Base-by-base conservation (phyloP, 1,284 basidiomycete species). In the Nidula niveotomentosa region DNA sequence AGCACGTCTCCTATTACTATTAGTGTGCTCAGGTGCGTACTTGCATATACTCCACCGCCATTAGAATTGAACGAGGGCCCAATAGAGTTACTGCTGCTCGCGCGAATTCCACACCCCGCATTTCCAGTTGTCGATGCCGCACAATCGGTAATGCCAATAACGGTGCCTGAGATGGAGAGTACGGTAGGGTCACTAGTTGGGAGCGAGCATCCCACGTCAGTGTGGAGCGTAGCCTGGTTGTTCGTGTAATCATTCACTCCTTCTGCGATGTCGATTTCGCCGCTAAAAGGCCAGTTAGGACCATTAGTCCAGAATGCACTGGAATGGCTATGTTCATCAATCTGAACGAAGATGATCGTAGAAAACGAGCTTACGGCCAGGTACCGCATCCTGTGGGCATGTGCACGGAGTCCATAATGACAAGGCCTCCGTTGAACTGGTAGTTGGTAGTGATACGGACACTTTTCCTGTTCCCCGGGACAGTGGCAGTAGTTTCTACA, bases 311-410 rank as follows among this genome's bases (percentile, higher is more conserved):
- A 81, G 58, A 79, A 80, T 12, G 79, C 79, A 51, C 78, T 80
- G 50, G 51, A 46, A 51, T 53, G 30, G 37, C 10, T 53, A 45
- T 39, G 50, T 34, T 36, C 15, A 56, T 36, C 12, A 52, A 54
- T 43, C 48, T 49, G 12, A 54, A 34, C 13, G 23, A 34, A 51
- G 18, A 49, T 13, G 51, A 48, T 12, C 30, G 50, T 23, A 15
- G 48, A 36, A 41, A 17, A 36, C 46, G 53, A n/a, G 77, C 76
- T 69, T 58, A 84, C 83, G 89, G 90, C 89, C 93, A 95, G 8
- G 86, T 88, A 41, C 88, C 93, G 69, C 93, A 96, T 6, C 94
- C 94, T 1, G 86, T 88, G 1, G 93, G 93, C 88, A 95, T 94
- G 70, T 96, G 93, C n/a, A 86, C 77, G 12, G 91, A 81, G 68